Base-by-base conservation (phyloP, 164 flowering plant genomes). In the Stephania yunnanensis region DNA sequence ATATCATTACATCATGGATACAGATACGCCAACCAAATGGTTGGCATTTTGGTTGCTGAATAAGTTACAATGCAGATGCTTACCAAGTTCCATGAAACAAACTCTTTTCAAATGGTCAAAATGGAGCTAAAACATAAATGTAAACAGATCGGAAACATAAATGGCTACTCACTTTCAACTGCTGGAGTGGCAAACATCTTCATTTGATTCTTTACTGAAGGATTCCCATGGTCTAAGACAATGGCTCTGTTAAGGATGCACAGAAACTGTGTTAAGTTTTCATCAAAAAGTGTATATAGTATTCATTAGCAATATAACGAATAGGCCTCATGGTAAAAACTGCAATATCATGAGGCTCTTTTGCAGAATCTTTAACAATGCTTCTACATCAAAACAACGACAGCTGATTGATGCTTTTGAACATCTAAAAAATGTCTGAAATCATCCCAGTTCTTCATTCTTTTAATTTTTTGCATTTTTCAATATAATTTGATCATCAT, bases 191-290 rank as follows among this genome's bases (percentile, higher is more conserved):
- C 91, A 67, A 87, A 53, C 77, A 87, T 84, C 87, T 87, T 91
- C 69, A 82, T 77, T 75, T 89, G 95, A 82, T 76, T 90, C 90
- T 92, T 92, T 83, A 86, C 83, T 53, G 94, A 83, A 67, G 97
- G 93, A 78, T 90, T 96, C 48, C 85, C 92, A 77, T 71, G 94
- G 69, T 96, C 98, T 74, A 96, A 77, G 73, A 92, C 84, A 82
- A 94, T 91, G 30, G 98, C 91, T 82, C 99, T 96, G 87, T 75
- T 22, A 25, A 78, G 69, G 71, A 82, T 63, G 25, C 77, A 69
- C 42, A 75, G 75, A 50, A 64, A 72, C 17, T 7, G 58, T 20
- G 44, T 20, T 13, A 58, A 78, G 20, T 17, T 48, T 8, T 50
- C 65, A 66, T 45, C 50, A 1, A 46, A 70, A 73, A 15, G 55